These are phyloP conservation scores for Neurospora terricola DNA, from an alignment of 495 filamentous ascomycete species.

Conservation along the genomic window DNA sequence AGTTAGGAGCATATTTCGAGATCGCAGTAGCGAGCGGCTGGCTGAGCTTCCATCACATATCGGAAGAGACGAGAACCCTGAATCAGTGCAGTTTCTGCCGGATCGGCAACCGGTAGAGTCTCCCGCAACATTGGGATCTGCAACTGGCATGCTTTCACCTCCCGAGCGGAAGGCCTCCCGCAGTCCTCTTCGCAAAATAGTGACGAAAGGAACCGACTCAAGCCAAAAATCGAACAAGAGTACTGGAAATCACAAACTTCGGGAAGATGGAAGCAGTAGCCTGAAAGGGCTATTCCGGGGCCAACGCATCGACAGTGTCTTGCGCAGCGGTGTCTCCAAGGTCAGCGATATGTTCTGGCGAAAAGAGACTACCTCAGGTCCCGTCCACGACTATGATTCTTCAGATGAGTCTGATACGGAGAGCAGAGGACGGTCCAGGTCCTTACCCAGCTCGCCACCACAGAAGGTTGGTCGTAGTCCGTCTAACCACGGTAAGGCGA, in stretches of 20 bases:
- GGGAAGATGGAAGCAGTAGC: constrained; percentile 31
- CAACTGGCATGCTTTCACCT: constrained; percentile 11
- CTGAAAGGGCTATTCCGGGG: constrained; percentile 34
- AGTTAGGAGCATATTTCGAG: constrained; percentile 39
- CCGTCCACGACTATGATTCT: constrained; percentile 16
- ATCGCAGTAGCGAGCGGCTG: constrained; percentile 32
- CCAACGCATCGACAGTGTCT: constrained; percentile 36
- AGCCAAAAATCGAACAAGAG: constrained; percentile 31
- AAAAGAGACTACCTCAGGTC: constrained; percentile 21
- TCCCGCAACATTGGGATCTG: constrained; percentile 7
- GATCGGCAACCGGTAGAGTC: constrained; percentile 13
- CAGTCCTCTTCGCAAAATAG: constrained; percentile 27
- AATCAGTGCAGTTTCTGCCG: constrained; percentile 4
- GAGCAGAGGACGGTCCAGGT: constrained; percentile 23
- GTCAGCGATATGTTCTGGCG: constrained; percentile 40
- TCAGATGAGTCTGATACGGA: constrained; percentile 34
- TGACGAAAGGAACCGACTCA: constrained; percentile 18
- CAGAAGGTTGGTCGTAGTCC: constrained; percentile 4
- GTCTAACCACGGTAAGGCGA: constrained; percentile 18
- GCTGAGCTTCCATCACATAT: constrained; percentile 12
- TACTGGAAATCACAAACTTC: constrained; percentile 26
- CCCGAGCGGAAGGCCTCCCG: constrained; percentile 23
- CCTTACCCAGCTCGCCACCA: constrained; percentile 11
- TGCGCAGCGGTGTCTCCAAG: constrained; percentile 39
- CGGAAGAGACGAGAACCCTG: constrained; percentile 16